These are phyloP conservation scores for Nyctanthes arbortristis DNA, from an alignment of 257 asterid species.

Conservation along the genomic window DNA sequence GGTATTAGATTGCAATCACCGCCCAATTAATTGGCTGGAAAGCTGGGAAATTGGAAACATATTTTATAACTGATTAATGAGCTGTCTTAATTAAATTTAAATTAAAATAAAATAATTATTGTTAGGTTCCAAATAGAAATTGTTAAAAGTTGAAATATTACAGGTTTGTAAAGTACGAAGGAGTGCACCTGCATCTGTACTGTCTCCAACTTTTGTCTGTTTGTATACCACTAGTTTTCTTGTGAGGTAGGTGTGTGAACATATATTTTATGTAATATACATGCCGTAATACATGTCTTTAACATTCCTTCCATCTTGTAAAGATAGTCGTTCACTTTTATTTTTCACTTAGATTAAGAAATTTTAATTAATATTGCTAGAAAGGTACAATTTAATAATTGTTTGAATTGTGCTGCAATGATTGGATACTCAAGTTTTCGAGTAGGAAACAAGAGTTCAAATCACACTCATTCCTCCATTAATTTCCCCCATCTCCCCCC, in stretches of 20 bases:
- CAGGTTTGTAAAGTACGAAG: conserved; percentile 8
- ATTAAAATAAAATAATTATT: not conserved
- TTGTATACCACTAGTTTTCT: not conserved
- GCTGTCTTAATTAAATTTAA: not conserved
- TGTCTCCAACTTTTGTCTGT: conserved; percentile 29
- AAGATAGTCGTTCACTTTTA: too few relatives aligned
- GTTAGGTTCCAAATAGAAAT: not conserved
- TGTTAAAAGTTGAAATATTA: not conserved
- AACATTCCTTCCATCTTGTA: too few relatives aligned
- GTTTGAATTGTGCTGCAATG: too few relatives aligned
- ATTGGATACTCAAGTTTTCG: too few relatives aligned
- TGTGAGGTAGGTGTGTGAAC: conserved; percentile 9
- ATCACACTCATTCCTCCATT: too few relatives aligned
- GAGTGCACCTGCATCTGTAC: conserved; percentile 35
- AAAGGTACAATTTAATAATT: too few relatives aligned
- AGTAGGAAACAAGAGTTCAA: too few relatives aligned
- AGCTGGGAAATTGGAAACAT: not conserved
- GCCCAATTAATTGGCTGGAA: not conserved
- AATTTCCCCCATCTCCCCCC: too few relatives aligned
- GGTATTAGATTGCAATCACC: not conserved
- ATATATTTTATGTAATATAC: too few relatives aligned
- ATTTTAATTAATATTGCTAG: too few relatives aligned
- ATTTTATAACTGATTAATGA: not conserved
- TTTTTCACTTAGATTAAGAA: too few relatives aligned
- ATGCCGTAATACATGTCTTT: too few relatives aligned